Evolutionary conservation across 768 basidiomycete genomes (phyloP).

Genomic region (Termitomyces sp.): DNA sequence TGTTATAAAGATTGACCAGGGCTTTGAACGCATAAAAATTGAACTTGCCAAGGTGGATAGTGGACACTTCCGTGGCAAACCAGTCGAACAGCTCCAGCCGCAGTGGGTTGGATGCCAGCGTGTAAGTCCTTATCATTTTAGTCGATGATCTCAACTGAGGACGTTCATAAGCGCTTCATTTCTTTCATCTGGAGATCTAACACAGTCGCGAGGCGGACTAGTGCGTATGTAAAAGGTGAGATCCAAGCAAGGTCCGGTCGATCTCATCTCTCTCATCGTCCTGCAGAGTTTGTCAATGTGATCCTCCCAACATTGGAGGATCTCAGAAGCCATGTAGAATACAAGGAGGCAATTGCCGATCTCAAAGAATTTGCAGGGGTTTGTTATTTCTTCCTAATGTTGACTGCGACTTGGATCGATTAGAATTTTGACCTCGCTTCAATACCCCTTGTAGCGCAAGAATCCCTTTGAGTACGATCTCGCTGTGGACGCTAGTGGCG

Average conservation of each 20-base stretch:
- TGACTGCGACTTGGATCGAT: background rate
- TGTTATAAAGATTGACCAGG: slow-evolving; percentile 12
- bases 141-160: background rate
- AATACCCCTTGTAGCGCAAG: background rate
- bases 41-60: slow-evolving; percentile 4
- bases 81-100: slow-evolving; percentile 7
- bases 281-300: slow-evolving; percentile 9
- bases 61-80: slow-evolving; percentile 2
- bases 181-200: slow-evolving; percentile 8
- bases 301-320: slow-evolving; percentile 10
- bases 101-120: slow-evolving; percentile 6
- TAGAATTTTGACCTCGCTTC: background rate
- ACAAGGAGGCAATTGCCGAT: slow-evolving; percentile 2
- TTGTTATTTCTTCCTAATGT: background rate
- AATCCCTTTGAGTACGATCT: slow-evolving; percentile 4
- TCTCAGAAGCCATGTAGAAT: background rate
- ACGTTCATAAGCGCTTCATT: slow-evolving; percentile 4
- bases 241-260: background rate
- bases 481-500: background rate
- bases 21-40: slow-evolving; percentile 11
- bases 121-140: background rate
- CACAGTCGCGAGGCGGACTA: slow-evolving; percentile 1
- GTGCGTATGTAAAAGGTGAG: slow-evolving; percentile 8
- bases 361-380: slow-evolving; percentile 11
- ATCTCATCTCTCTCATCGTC: background rate